A percentile compares a stretch with the other conserved stretches of the same genome.
Evolutionary conservation across 352 stramenopile species (phyloP).

Genomic region (Phytophthora nicotianae): DNA sequence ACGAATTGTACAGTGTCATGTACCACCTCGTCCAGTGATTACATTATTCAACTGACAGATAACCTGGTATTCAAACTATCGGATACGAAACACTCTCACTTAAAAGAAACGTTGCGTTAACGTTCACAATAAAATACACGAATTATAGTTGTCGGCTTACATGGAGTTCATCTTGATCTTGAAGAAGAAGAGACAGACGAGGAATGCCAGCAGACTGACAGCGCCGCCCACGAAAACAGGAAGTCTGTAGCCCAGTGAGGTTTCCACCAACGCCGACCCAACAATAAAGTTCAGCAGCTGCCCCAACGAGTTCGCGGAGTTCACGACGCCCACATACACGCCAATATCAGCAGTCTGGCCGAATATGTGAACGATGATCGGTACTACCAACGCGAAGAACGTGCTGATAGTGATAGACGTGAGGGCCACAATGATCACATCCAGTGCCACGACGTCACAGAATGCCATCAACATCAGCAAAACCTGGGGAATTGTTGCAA

Average conservation of each 20-base stretch:
- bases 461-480: conserved; percentile 56
- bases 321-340: conserved; percentile 58
- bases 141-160: conserved; percentile 21
- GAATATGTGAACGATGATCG: conserved; percentile 54
- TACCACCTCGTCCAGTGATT: background rate
- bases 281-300: conserved; percentile 62
- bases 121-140: too few relatives aligned
- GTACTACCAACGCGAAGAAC: conserved; percentile 55
- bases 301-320: conserved; percentile 55
- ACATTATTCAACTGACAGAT: background rate
- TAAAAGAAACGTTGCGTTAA: too few relatives aligned
- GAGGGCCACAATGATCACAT: conserved; percentile 46
- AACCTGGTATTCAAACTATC: too few relatives aligned
- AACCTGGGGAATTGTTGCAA: conserved; percentile 44
- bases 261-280: conserved; percentile 48
- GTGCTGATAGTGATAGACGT: conserved; percentile 50
- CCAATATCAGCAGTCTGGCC: conserved; percentile 45
- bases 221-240: conserved; percentile 51
- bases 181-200: conserved; percentile 43
- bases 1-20: background rate
- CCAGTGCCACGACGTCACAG: conserved; percentile 33
- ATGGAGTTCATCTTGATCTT: conserved; percentile 48
- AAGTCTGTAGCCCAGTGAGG: conserved; percentile 43
- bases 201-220: conserved; percentile 41
- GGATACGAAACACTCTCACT: too few relatives aligned